Percentiles rank a stretch among this genome's conserved stretches.
Conservation (phyloP, 2,329 filamentous ascomycete species). For the Penicillium verrucosum region DNA sequence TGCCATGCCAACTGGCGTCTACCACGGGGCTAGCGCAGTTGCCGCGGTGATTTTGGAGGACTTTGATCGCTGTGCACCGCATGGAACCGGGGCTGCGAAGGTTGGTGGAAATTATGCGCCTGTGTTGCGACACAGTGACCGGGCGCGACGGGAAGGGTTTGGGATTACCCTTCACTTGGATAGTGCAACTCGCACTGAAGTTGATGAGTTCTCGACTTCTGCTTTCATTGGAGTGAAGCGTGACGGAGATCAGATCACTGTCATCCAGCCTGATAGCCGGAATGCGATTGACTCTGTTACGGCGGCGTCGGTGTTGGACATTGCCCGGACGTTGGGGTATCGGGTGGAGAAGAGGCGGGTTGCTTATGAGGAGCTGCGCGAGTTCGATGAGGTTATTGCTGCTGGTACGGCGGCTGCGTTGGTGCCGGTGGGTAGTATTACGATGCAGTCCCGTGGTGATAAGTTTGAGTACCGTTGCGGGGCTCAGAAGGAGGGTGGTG, state of each 20-base stretch:
- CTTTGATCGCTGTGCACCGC: conserved; percentile 89
- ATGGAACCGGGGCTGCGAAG: conserved; percentile 88
- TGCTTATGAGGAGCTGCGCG: conserved; percentile 58
- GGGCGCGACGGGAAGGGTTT: conserved; percentile 71
- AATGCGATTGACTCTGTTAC: conserved; percentile 88
- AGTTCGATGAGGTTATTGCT: conserved; percentile 78
- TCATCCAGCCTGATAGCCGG: conserved; percentile 83
- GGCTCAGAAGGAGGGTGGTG: conserved; percentile 53
- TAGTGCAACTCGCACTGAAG: conserved; percentile 74
- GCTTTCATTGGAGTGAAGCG: conserved; percentile 81
- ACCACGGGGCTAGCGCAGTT: conserved; percentile 87
- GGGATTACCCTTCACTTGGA: conserved; percentile 96
- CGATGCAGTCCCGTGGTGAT: conserved; percentile 59
- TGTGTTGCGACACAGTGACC: conserved; percentile 82
- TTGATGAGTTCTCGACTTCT: conserved; percentile 94
- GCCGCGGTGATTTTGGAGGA: conserved; percentile 83
- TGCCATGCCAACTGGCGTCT: conserved; percentile 87
- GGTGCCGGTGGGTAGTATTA: conserved; percentile 89
- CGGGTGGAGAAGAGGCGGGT: conserved; percentile 70
- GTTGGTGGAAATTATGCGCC: conserved; percentile 95
- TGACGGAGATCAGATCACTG: conserved; percentile 59
- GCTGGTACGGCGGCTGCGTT: conserved; percentile 88
- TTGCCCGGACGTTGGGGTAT: conserved; percentile 76
- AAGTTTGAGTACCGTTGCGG: conserved; percentile 54
- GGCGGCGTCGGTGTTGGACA: conserved; percentile 70